These are phyloP conservation scores for Beauveria bassiana DNA, from an alignment of 2,329 filamentous ascomycete genomes.

Conservation along the genomic window DNA sequence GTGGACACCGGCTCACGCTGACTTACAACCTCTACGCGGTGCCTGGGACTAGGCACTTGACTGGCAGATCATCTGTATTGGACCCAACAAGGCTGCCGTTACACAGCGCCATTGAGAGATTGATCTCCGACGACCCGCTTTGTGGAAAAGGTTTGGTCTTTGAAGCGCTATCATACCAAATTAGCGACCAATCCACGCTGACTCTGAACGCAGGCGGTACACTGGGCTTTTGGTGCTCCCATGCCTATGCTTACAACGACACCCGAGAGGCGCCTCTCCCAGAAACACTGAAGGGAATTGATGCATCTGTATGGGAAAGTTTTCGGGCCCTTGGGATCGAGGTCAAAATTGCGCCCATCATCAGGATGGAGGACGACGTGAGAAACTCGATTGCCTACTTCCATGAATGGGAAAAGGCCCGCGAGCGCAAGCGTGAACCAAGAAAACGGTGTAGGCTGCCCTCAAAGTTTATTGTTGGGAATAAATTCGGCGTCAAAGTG, in stretches of 20 bases:
- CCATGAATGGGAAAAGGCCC: too few species aligned
- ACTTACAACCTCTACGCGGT: conserved; percentile 50
- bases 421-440: not conserved
- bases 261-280: conserved; percentile 20
- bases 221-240: conserved; percentile 37
- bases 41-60: conserved; percentile 17
- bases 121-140: not conserved
- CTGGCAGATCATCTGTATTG: not conserved
- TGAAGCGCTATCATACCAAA: too few species aligned
- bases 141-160: not conserved
- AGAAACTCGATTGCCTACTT: too few species aligned
- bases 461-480: not conserved
- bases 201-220: conserved; percentile 27
- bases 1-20: conserved; percentile 47
- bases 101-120: not conserved
- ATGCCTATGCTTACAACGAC: conserved; percentile 38
- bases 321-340: not conserved
- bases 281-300: conserved; percentile 35
- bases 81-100: conserved; percentile 3
- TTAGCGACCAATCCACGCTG: too few species aligned
- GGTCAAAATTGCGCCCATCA: not conserved
- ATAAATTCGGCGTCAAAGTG: not conserved
- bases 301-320: conserved; percentile 27
- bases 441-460: not conserved
- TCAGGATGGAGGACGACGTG: not conserved